These are phyloP conservation scores for Lactifluus piperatus DNA, from an alignment of 768 basidiomycete genomes.

Conservation along the genomic window DNA sequence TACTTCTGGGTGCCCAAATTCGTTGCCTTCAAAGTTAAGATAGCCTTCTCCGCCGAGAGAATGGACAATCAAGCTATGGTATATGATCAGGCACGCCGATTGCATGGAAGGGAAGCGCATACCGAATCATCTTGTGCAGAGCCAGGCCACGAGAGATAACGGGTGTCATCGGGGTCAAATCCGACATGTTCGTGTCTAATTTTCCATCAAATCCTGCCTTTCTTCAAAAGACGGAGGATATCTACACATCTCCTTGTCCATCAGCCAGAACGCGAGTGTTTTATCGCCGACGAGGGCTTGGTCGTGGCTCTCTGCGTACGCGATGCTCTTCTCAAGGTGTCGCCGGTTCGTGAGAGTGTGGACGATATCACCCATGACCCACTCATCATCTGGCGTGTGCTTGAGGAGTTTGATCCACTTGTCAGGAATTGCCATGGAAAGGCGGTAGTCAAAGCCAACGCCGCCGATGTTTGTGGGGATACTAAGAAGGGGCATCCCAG, in stretches of 20 bases:
- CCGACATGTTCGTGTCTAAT: conserved; percentile 90
- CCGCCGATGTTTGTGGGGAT: conserved; percentile 73
- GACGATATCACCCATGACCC: conserved; percentile 82
- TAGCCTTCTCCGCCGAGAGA: conserved; percentile 96
- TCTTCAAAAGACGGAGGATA: conserved; percentile 10
- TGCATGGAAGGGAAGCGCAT: conserved; percentile 14
- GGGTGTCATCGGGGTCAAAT: conserved; percentile 72
- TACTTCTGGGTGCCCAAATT: conserved; percentile 97
- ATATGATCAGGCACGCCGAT: conserved; percentile 3
- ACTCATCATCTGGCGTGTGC: conserved; percentile 77
- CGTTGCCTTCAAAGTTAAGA: conserved; percentile 96
- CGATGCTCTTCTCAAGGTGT: conserved; percentile 83
- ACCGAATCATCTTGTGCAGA: conserved; percentile 98
- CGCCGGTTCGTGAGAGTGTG: conserved; percentile 88
- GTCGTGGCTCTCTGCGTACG: conserved; percentile 94
- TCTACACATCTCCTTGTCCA: conserved; percentile 99
- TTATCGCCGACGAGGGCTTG: conserved; percentile 99
- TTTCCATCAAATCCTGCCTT: background rate
- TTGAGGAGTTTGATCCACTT: conserved; percentile 99
- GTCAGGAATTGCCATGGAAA: conserved; percentile 98
- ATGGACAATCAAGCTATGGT: conserved; percentile 71
- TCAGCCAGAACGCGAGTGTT: conserved; percentile 97
- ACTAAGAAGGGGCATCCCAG: conserved; percentile 96
- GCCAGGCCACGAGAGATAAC: conserved; percentile 83
- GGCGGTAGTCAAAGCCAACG: conserved; percentile 94